Evolutionary conservation across 164 flowering plant species (phyloP).

Genomic region (Pachysandra terminalis): DNA sequence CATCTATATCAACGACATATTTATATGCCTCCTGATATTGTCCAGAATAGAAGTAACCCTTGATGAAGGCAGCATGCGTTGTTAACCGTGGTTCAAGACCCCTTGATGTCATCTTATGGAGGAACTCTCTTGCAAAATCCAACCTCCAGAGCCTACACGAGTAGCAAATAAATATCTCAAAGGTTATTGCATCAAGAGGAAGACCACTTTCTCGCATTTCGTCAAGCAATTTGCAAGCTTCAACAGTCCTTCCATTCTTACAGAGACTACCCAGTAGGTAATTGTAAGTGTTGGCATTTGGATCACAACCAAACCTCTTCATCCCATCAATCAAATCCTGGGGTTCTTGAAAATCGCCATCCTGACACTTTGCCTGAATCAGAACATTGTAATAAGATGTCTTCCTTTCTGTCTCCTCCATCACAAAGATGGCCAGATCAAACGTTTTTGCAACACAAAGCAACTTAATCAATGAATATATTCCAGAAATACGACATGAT

Average conservation of each 20-base stretch:
- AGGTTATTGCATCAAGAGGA: conserved; percentile 51
- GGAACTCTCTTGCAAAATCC: conserved; percentile 34
- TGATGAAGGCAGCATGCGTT: conserved; percentile 58
- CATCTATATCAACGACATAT: conserved; percentile 37
- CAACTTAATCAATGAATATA: conserved; percentile 46
- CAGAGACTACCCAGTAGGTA: conserved; percentile 51
- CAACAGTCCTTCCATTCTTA: conserved; percentile 31
- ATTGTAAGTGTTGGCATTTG: conserved; percentile 38
- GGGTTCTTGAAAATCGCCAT: conserved; percentile 36
- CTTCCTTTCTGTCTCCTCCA: conserved; percentile 42
- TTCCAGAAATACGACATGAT: conserved; percentile 45
- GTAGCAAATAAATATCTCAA: conserved; percentile 42
- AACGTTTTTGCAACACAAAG: conserved; percentile 33
- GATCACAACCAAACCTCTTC: conserved; percentile 37
- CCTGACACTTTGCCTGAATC: conserved; percentile 42
- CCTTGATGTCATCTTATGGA: conserved; percentile 37
- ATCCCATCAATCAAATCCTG: conserved; percentile 38
- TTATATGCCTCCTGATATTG: conserved; percentile 42
- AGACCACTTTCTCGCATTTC: conserved; percentile 39
- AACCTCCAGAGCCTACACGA: conserved; percentile 35
- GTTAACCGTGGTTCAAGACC: conserved; percentile 51
- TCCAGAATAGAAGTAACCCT: conserved; percentile 33
- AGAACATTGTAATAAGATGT: conserved; percentile 45
- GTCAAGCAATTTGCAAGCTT: conserved; percentile 37
- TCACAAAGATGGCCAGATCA: conserved; percentile 50